Base-by-base conservation (phyloP, 2,329 filamentous ascomycete genomes). In the Claviceps citrina region DNA sequence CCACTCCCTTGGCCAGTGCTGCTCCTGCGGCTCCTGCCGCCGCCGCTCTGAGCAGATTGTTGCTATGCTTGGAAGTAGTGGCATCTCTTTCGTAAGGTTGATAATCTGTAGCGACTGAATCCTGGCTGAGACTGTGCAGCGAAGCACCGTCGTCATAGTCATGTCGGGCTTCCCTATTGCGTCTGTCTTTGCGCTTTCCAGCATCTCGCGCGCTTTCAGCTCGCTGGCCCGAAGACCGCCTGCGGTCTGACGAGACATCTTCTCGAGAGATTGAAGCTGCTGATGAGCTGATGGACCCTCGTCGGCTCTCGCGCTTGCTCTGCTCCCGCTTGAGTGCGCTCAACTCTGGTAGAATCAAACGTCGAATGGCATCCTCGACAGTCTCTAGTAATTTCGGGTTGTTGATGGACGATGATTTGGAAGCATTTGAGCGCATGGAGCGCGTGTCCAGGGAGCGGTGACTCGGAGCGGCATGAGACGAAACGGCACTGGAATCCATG, bases 261-360 rank as follows among this genome's bases (percentile, higher is more conserved):
- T 76, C 71, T 44, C 64, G 60, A 6, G 73, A 76, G 6, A 59
- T 54, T 0, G 70, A 71, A 18, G 71, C 73, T 20, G 63, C 68
- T 25, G 70, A 74, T 1, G 71, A 76, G 34, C 61, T 69, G 34
- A 70, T 54, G 25, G 83, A 87, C 43, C 78, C 79, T 41, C 74
- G 75, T 9, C 74, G 75, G 50, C 76, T 80, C 47, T 81, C 72
- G 46, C 80, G 76, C 47, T 81, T 80, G 57, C 84, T 87, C 56
- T 89, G 83, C 54, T 94, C 86, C 51, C 87, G 78, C 59, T 94
- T 95, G 40, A 98, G 67, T 8, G 86, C 84, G 50, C 85, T 89
- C 33, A 98, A 68, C 59, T 98, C 89, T 0, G 91, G 91, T 3
- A 98, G 64, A 39, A 95, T 93, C 37, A 94, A 69, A 36, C 86